Evolutionary conservation across 176 grass and related monocot genomes (phyloP).

Genomic region (Poa annua): DNA sequence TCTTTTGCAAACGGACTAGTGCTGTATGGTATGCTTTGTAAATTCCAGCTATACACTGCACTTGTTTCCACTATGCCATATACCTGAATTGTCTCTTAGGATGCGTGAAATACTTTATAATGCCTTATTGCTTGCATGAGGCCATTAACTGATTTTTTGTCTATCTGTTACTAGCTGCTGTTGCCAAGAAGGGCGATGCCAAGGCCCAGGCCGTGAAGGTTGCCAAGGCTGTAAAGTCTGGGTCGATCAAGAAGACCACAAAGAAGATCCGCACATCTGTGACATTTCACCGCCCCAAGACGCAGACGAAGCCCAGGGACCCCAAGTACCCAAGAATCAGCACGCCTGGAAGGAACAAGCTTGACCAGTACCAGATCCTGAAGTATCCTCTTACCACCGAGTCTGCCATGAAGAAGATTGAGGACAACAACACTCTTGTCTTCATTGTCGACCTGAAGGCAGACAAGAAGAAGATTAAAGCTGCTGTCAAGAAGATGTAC

Average conservation of each 20-base stretch:
- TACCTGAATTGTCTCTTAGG: neutral
- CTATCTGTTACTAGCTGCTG: constrained; percentile 27
- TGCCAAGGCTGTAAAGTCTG: constrained; percentile 78
- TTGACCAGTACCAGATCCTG: constrained; percentile 82
- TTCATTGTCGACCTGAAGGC: constrained; percentile 80
- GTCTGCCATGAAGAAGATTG: constrained; percentile 87
- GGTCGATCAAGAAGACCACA: constrained; percentile 49
- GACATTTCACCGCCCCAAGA: constrained; percentile 76
- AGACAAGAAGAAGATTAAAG: constrained; percentile 89
- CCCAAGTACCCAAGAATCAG: constrained; percentile 73
- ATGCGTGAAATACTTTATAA: neutral
- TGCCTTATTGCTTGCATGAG: neutral
- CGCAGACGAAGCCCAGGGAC: constrained; percentile 58
- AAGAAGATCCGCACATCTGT: constrained; percentile 74
- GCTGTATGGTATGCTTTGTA: neutral
- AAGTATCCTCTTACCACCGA: constrained; percentile 82
- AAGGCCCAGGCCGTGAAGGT: constrained; percentile 74
- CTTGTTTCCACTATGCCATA: neutral
- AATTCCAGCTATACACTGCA: neutral
- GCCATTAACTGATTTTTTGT: constrained; percentile 7
- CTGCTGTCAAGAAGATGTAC: constrained; percentile 81
- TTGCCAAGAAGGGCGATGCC: constrained; percentile 57
- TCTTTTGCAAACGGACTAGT: neutral
- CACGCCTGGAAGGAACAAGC: constrained; percentile 69
- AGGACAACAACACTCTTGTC: constrained; percentile 82